phyloP scores from a whole-genome alignment of 805 yeast genomes.

The Hermanozyma aechmeae region DNA sequence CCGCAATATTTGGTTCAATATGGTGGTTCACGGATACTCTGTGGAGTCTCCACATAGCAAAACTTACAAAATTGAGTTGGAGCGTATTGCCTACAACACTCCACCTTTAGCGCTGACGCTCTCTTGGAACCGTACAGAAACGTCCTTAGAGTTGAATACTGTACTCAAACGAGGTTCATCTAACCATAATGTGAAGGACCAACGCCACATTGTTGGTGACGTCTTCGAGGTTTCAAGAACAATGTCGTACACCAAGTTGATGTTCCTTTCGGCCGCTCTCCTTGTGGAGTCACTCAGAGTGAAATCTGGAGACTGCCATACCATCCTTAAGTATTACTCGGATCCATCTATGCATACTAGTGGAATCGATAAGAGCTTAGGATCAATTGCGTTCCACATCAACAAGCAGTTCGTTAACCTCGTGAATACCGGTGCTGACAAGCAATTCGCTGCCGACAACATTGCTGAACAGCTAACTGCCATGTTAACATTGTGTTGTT shows the following conservation, averaged over 20 bases:
- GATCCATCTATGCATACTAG: constrained; percentile 72
- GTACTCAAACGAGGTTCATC: constrained; percentile 86
- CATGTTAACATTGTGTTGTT: constrained; percentile 65
- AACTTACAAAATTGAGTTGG: constrained; percentile 39
- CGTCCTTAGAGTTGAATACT: constrained; percentile 85
- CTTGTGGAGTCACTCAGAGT: constrained; percentile 75
- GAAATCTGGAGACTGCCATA: constrained; percentile 71
- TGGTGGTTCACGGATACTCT: constrained; percentile 87
- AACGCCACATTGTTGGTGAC: constrained; percentile 50
- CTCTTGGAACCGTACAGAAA: constrained; percentile 63
- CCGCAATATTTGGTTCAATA: constrained; percentile 88
- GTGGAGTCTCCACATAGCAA: constrained; percentile 45
- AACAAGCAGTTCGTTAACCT: constrained; percentile 46
- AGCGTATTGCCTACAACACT: constrained; percentile 72
- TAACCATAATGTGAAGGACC: constrained; percentile 67
- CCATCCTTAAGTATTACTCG: constrained; percentile 67
- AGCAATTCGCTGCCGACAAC: constrained; percentile 46
- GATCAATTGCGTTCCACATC: constrained; percentile 51
- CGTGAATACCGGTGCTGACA: constrained; percentile 44
- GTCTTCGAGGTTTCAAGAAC: constrained; percentile 41
- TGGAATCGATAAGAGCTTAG: constrained; percentile 61
- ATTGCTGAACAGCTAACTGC: constrained; percentile 60
- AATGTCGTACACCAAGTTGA: constrained; percentile 64
- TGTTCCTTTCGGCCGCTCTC: constrained; percentile 79
- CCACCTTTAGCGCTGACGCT: constrained; percentile 20